Percentiles rank a stretch among this genome's conserved stretches.
phyloP scores from a whole-genome alignment of 164 flowering plant species.

The Aristolochia fimbriata region DNA sequence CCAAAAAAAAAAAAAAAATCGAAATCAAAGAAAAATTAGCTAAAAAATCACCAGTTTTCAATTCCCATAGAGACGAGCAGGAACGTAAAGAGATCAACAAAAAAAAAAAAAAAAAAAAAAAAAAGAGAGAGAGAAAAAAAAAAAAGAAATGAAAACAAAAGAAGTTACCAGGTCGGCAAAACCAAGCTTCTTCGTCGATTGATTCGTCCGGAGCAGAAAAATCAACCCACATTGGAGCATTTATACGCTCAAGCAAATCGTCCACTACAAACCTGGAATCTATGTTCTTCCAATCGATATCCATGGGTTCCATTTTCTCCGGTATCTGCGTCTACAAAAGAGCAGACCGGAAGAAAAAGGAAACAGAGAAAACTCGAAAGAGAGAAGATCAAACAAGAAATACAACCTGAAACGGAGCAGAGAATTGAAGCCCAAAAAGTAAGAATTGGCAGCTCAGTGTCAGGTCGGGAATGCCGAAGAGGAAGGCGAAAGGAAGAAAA shows the following conservation, averaged over 20 bases:
- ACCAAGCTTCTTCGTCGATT: conserved; percentile 66
- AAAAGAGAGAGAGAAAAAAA: not conserved
- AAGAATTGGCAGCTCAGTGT: too few species aligned
- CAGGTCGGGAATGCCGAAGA: too few species aligned
- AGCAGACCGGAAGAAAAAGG: conserved; percentile 1
- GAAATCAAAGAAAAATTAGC: not conserved
- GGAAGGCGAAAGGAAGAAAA: too few species aligned
- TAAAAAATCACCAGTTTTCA: not conserved
- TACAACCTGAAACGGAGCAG: too few species aligned
- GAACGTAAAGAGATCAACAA: not conserved
- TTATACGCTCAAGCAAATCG: conserved; percentile 57
- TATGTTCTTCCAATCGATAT: conserved; percentile 76
- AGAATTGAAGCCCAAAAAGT: too few species aligned
- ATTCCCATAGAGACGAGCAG: not conserved
- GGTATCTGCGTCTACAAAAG: not conserved
- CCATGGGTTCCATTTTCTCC: conserved; percentile 69
- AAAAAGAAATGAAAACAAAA: not conserved
- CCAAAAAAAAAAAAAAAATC: conserved; percentile 8
- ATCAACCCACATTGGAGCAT: conserved; percentile 88
- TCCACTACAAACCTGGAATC: conserved; percentile 58
- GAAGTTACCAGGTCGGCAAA: conserved; percentile 65
- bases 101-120: not conserved
- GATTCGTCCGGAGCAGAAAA: conserved; percentile 40
- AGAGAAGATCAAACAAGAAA: not conserved
- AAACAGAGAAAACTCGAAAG: not conserved